These are phyloP conservation scores for Neoscytalidium dimidiatum DNA, from an alignment of 2,329 filamentous ascomycete species.

Conservation along the genomic window DNA sequence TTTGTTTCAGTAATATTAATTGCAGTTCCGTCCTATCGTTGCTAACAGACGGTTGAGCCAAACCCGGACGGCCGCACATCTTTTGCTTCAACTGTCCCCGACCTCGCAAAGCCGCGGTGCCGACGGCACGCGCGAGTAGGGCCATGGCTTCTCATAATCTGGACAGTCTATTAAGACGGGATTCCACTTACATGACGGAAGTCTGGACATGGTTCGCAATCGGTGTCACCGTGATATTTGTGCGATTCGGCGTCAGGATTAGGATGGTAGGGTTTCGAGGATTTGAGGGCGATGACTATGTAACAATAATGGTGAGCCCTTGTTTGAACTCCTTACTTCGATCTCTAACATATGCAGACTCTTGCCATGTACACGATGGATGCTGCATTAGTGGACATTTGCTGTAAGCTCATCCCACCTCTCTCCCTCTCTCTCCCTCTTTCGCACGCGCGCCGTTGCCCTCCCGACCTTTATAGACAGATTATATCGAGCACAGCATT, in stretches of 20 bases:
- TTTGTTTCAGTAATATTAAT: neutral
- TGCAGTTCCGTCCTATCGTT: neutral
- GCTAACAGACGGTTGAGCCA: neutral
- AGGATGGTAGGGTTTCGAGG: slow-evolving; percentile 41
- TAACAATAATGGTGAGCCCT: slow-evolving; percentile 32
- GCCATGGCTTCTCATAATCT: neutral
- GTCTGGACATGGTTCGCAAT: slow-evolving; percentile 28
- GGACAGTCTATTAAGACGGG: neutral
- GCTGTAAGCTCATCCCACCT: slow-evolving; percentile 28
- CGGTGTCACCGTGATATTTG: slow-evolving; percentile 34
- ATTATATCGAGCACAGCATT: neutral
- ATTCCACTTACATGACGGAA: neutral
- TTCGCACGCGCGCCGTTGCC: neutral
- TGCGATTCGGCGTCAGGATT: slow-evolving; percentile 39
- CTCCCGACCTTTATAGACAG: neutral
- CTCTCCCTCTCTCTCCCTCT: neutral
- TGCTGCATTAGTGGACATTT: slow-evolving; percentile 37
- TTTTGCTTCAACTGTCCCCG: neutral
- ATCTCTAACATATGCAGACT: neutral
- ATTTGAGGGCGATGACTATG: slow-evolving; percentile 43
- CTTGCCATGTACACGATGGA: slow-evolving; percentile 39
- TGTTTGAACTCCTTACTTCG: neutral
- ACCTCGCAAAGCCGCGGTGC: neutral
- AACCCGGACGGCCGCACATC: neutral
- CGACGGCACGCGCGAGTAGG: neutral